These are phyloP conservation scores for Nicotiana obtusifolia DNA, from an alignment of 257 asterid species.

Conservation along the genomic window DNA sequence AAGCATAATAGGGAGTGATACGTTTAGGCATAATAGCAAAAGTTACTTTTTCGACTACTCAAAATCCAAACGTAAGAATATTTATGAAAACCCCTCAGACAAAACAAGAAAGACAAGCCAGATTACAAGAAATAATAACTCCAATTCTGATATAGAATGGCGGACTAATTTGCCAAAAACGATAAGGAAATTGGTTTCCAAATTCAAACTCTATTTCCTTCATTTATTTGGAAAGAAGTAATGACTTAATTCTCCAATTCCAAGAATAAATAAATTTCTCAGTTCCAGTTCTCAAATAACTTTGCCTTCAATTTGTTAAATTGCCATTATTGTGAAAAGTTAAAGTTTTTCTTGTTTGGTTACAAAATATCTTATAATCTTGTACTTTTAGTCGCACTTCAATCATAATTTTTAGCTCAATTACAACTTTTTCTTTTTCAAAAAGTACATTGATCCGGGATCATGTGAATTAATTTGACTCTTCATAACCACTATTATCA, in stretches of 20 bases:
- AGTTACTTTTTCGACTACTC: no score
- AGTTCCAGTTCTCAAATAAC: not conserved
- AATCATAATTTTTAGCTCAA: not conserved
- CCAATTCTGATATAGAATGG: not conserved
- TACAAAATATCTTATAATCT: not conserved
- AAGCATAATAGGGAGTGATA: not conserved
- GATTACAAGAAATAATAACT: not conserved
- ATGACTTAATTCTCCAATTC: not conserved
- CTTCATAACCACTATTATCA: no score
- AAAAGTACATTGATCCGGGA: no score
- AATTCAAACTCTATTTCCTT: not conserved
- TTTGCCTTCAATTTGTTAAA: not conserved
- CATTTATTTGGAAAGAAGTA: not conserved
- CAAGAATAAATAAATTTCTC: not conserved
- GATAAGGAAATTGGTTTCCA: not conserved
- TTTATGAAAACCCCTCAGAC: not conserved
- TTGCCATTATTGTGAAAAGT: no score
- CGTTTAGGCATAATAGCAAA: not conserved
- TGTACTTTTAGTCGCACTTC: not conserved
- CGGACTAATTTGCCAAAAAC: not conserved
- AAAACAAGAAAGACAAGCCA: not conserved
- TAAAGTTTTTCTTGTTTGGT: no score
- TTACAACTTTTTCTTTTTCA: no score
- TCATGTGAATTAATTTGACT: not conserved
- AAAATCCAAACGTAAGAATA: not conserved